Percentiles rank a stretch among this genome's conserved stretches.
These are phyloP conservation scores for Plasmodium knowlesi DNA, from an alignment of 169 alveolate species.

Conservation along the genomic window DNA sequence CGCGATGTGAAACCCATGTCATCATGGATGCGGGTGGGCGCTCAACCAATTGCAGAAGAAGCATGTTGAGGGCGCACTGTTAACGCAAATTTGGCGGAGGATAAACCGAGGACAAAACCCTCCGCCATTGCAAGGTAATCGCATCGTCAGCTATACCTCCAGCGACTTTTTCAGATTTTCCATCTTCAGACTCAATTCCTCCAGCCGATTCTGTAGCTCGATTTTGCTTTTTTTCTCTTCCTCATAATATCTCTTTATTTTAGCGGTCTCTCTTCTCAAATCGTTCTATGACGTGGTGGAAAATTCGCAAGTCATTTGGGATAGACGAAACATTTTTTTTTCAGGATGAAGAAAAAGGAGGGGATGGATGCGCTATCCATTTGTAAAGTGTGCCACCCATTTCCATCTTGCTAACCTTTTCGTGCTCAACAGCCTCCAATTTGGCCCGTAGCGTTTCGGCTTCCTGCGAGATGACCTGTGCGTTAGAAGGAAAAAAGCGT, in stretches of 20 bases:
- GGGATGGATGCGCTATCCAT: too few species aligned
- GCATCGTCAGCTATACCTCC: conserved; percentile 9
- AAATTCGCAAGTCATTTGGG: background rate
- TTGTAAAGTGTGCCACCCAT: background rate
- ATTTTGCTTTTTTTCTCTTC: conserved; percentile 31
- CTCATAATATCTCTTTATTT: conserved; percentile 1
- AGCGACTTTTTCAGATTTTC: conserved; percentile 47
- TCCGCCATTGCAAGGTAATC: background rate
- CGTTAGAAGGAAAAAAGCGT: background rate
- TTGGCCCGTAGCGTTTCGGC: background rate
- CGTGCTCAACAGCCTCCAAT: background rate
- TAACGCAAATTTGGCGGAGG: background rate
- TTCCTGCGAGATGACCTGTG: conserved; percentile 9
- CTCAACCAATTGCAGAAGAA: background rate
- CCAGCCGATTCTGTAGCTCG: conserved; percentile 26
- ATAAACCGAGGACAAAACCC: background rate
- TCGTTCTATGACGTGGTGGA: background rate
- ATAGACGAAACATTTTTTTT: background rate
- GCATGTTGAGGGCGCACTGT: background rate
- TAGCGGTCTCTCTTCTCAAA: conserved; percentile 1
- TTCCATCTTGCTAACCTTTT: conserved; percentile 25
- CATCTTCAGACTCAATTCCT: conserved; percentile 15
- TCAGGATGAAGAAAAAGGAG: background rate
- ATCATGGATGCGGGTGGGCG: background rate
- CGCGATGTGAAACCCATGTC: background rate